A percentile compares a stretch with the other conserved stretches of the same genome.
These are phyloP conservation scores for Ajuga chamaepitys DNA, from an alignment of 257 asterid genomes.

Conservation along the genomic window DNA sequence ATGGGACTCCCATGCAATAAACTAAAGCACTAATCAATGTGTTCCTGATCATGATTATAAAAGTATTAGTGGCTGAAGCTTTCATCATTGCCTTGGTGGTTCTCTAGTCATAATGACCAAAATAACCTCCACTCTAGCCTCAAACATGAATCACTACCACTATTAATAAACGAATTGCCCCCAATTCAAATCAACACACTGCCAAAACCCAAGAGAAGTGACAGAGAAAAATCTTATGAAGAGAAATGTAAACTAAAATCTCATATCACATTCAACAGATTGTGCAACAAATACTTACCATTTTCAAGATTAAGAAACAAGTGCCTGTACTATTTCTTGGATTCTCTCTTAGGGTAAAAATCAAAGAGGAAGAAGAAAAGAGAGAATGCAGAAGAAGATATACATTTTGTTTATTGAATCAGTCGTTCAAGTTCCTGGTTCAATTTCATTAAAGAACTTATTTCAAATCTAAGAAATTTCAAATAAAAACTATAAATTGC, in stretches of 20 bases:
- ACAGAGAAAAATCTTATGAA: not conserved
- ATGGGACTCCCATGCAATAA: conserved; percentile 34
- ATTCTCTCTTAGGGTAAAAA: conserved; percentile 5
- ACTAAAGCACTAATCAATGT: conserved; percentile 30
- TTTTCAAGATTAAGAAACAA: conserved; percentile 2
- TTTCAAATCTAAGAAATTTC: not conserved
- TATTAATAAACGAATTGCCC: not conserved
- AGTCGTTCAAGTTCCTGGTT: not conserved
- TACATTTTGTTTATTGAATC: conserved; percentile 10
- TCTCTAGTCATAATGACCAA: conserved; percentile 34
- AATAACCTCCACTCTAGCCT: conserved; percentile 33
- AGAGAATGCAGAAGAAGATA: not conserved
- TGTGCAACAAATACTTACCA: not conserved
- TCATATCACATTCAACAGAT: not conserved
- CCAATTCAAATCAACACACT: not conserved
- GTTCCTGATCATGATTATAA: conserved; percentile 43
- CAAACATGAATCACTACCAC: conserved; percentile 6
- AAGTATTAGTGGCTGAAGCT: conserved; percentile 31
- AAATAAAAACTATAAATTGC: conserved; percentile 12
- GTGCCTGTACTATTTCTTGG: conserved; percentile 7
- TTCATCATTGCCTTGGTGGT: conserved; percentile 21
- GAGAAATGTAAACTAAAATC: not conserved
- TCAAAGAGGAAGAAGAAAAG: not conserved
- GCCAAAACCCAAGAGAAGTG: not conserved
- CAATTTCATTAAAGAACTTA: not conserved